Percentiles rank a stretch among this genome's conserved stretches.
phyloP scores from a whole-genome alignment of 768 basidiomycete species.

The Tubosaeta sp. region DNA sequence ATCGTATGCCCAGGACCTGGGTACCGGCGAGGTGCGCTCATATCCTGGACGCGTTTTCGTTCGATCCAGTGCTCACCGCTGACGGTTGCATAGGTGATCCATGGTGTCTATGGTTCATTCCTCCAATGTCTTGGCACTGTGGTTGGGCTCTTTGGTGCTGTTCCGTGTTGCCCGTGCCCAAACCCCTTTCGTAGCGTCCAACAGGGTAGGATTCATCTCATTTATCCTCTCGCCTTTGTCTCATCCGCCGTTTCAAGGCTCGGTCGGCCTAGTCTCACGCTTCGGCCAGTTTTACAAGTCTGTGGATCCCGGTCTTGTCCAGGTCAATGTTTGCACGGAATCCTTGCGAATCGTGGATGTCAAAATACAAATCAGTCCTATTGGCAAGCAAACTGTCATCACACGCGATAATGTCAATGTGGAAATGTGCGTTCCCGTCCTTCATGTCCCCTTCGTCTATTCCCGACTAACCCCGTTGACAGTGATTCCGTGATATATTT shows the following conservation, averaged over 20 bases:
- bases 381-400: conserved; percentile 86
- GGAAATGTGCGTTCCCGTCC: conserved; percentile 59
- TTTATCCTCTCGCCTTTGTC: conserved; percentile 6
- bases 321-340: conserved; percentile 95
- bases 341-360: conserved; percentile 83
- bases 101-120: conserved; percentile 83
- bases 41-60: neutral
- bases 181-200: conserved; percentile 84
- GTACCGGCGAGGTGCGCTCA: conserved; percentile 49
- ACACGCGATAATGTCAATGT: conserved; percentile 96
- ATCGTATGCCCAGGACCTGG: conserved; percentile 88
- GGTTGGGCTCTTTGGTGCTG: conserved; percentile 66
- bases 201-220: conserved; percentile 51
- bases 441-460: neutral
- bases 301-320: conserved; percentile 87
- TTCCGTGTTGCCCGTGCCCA: conserved; percentile 81
- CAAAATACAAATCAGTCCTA: conserved; percentile 90
- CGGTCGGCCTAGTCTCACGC: conserved; percentile 86
- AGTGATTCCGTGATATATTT: conserved; percentile 93
- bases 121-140: conserved; percentile 64
- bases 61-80: neutral
- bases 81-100: conserved; percentile 49
- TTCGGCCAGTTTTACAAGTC: conserved; percentile 97
- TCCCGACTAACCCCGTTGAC: conserved; percentile 5
- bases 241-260: conserved; percentile 44